These are phyloP conservation scores for Conticribra guillardii DNA, from an alignment of 108 stramenopile genomes.

Conservation along the genomic window DNA sequence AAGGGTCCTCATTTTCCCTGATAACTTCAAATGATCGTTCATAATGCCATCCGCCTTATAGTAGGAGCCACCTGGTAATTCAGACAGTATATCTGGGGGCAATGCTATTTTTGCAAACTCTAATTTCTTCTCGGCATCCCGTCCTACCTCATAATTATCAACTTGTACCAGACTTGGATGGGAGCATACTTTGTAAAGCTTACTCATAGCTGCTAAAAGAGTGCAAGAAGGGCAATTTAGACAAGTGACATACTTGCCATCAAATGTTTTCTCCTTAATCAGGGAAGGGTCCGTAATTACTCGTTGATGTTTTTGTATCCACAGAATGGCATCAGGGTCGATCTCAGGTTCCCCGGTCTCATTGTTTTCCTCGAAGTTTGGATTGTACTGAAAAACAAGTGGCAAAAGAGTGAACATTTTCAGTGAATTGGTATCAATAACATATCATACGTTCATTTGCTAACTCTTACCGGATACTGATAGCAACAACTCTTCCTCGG, in stretches of 20 bases:
- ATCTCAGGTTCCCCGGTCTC: constrained; percentile 45
- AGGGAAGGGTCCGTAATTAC: constrained; percentile 19
- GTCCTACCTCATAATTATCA: constrained; percentile 44
- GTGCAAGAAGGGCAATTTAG: constrained; percentile 73
- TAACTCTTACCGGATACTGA: no score
- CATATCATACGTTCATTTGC: no score
- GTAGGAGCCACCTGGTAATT: constrained; percentile 66
- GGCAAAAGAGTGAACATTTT: no score
- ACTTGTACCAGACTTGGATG: constrained; percentile 84
- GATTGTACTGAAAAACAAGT: no score
- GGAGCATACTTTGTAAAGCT: constrained; percentile 72
- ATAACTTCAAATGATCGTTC: constrained; percentile 77
- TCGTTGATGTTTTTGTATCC: constrained; percentile 50
- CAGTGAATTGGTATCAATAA: no score
- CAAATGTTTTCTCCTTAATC: constrained; percentile 23
- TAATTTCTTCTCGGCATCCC: constrained; percentile 54
- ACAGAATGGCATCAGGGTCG: constrained; percentile 73
- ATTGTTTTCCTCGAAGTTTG: constrained; percentile 25
- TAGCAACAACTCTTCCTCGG: constrained; percentile 66
- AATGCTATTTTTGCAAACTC: constrained; percentile 83
- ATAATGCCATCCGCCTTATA: constrained; percentile 67
- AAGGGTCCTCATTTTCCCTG: constrained; percentile 82
- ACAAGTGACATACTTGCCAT: constrained; percentile 36
- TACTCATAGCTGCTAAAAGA: constrained; percentile 57
- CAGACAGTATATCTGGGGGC: constrained; percentile 54